phyloP scores from a whole-genome alignment of 2,329 filamentous ascomycete genomes.

The Coccinonectria pachysandricola region DNA sequence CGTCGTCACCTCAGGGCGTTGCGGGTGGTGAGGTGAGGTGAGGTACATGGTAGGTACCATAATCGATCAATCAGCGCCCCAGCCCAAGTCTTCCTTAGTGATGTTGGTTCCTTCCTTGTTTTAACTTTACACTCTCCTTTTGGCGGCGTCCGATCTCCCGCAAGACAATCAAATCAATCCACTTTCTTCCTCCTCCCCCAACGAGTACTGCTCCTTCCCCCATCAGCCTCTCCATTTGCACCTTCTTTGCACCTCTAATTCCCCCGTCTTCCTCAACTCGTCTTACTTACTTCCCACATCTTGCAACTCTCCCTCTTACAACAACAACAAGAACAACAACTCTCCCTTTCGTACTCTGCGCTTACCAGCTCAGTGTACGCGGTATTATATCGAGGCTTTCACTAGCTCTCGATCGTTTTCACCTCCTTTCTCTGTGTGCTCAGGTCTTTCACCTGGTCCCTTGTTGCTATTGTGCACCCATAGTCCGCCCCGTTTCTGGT shows the following conservation, averaged over 20 bases:
- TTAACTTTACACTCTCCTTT: conserved; percentile 16
- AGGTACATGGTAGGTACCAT: no score
- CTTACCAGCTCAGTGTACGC: conserved; percentile 13
- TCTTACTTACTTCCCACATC: conserved; percentile 17
- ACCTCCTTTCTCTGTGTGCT: conserved; percentile 13
- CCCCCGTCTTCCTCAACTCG: conserved; percentile 17
- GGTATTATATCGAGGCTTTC: conserved; percentile 35
- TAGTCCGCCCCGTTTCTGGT: conserved; percentile 16
- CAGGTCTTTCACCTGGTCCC: conserved; percentile 10
- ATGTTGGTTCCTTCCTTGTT: conserved; percentile 8
- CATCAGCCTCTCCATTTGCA: conserved; percentile 10
- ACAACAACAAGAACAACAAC: no score
- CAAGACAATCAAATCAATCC: conserved; percentile 22
- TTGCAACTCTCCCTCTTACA: conserved; percentile 15
- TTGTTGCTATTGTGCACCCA: conserved; percentile 14
- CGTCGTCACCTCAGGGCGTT: no score
- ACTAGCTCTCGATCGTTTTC: conserved; percentile 35
- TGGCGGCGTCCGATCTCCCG: conserved; percentile 18
- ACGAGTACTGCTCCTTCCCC: conserved; percentile 12
- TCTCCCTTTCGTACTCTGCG: conserved; percentile 13
- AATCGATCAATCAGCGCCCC: conserved; percentile 12
- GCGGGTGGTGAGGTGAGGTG: no score
- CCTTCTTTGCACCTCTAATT: conserved; percentile 18
- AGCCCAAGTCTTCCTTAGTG: conserved; percentile 6
- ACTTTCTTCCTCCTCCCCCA: conserved; percentile 13